Percentiles rank a stretch among this genome's conserved stretches.
phyloP scores from a whole-genome alignment of 2,329 filamentous ascomycete genomes.

The Calonectria hawksworthii region DNA sequence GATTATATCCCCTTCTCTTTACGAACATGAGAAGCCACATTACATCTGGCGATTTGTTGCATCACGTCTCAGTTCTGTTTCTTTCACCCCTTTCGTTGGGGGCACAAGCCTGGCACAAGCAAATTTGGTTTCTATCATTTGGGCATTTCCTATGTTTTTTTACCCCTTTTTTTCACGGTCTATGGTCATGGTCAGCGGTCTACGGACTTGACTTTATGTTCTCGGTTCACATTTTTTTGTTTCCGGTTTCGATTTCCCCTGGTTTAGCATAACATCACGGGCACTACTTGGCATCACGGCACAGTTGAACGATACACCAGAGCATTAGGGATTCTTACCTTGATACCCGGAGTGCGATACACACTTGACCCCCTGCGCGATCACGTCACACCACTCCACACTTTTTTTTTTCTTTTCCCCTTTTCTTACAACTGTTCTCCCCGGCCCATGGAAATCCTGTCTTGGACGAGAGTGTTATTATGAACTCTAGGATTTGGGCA shows the following conservation, averaged over 20 bases:
- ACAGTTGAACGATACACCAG: slow-evolving; percentile 52
- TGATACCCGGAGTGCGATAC: slow-evolving; percentile 59
- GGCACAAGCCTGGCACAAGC: slow-evolving; percentile 2
- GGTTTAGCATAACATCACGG: slow-evolving; percentile 39
- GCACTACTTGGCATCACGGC: slow-evolving; percentile 48
- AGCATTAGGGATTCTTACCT: slow-evolving; percentile 52
- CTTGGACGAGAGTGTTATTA: slow-evolving; percentile 29
- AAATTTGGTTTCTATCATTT: slow-evolving; percentile 17
- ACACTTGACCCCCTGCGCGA: slow-evolving; percentile 49
- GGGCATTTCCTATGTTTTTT: slow-evolving; percentile 21
- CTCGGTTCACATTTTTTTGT: slow-evolving; percentile 20
- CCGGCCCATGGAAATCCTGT: slow-evolving; percentile 36
- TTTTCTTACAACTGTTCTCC: slow-evolving; percentile 14
- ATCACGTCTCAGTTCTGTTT: slow-evolving; percentile 23
- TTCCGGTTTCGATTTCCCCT: slow-evolving; percentile 26
- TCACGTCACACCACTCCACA: slow-evolving; percentile 56
- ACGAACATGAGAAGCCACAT: slow-evolving; percentile 29
- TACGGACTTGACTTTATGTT: slow-evolving; percentile 21
- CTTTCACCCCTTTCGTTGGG: background rate
- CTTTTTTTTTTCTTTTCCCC: slow-evolving; percentile 41
- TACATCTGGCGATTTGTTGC: slow-evolving; percentile 36
- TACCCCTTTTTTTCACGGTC: slow-evolving; percentile 18
- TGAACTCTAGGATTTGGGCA: slow-evolving; percentile 37
- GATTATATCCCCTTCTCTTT: slow-evolving; percentile 30
- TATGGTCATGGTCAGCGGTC: slow-evolving; percentile 30